Conservation (phyloP, 2,329 filamentous ascomycete species). For the Aspergillus fumigatiaffinis region DNA sequence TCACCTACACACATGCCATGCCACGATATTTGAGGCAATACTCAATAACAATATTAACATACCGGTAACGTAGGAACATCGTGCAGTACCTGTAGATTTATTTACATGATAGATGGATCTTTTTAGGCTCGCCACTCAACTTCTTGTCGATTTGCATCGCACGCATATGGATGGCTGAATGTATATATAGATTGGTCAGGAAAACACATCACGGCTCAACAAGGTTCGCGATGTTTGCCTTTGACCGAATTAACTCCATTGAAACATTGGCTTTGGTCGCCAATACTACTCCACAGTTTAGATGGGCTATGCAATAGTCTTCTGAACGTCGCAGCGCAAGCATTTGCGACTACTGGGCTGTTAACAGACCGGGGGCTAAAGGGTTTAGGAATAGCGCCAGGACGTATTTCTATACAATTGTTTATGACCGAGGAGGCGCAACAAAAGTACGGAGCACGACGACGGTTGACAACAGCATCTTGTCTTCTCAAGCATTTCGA, state of each 20-base stretch:
- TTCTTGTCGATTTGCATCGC: not conserved
- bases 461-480: not conserved
- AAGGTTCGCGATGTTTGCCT: not conserved
- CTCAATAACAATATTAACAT: not conserved
- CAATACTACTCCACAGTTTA: not conserved
- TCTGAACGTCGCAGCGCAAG: not conserved
- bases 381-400: too few species aligned
- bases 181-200: not conserved
- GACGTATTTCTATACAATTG: too few species aligned
- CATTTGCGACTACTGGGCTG: not conserved
- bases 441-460: not conserved
- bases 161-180: not conserved
- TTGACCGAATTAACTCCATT: not conserved
- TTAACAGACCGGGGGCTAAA: not conserved
- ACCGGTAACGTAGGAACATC: not conserved
- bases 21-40: not conserved
- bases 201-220: not conserved
- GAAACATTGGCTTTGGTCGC: not conserved
- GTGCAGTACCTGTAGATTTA: not conserved
- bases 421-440: not conserved
- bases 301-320: not conserved
- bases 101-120: not conserved
- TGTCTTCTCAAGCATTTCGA: slow-evolving; percentile 1
- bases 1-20: not conserved
- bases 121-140: not conserved